Base-by-base conservation (phyloP, 164 flowering plant species). In the Nymphaea colorata region DNA sequence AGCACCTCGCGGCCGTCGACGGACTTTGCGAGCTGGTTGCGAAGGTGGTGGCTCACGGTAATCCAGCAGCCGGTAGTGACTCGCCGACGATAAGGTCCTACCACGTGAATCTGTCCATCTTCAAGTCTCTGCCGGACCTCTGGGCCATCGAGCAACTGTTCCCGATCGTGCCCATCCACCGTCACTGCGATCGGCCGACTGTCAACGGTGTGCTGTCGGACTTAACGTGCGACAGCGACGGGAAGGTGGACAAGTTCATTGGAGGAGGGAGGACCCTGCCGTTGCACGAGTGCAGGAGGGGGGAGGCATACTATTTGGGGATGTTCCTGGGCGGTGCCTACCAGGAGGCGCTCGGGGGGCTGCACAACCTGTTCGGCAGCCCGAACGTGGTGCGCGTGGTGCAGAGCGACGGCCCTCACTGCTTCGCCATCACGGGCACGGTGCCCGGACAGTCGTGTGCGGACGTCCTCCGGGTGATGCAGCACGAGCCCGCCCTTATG, bases 311-410 rank as follows among this genome's bases (percentile, higher is more conserved):
- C 75, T 92, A 83, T 70, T 59, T 91, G 85, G 99, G 99, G 66
- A 88, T 94, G 99, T 94, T 94, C 74, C 77, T 95, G 73, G 99
- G 99, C 65, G 99, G 99, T 77, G 99, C 99, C 74, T 95, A 95
- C 76, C 85, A 95, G 91, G 99, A 95, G 94, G 98, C 99, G 66
- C 90, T 95, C 41, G 99, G 99, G 4, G 98, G 99, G 5, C 61
- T 90, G 44, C 99, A 95, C 87, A 95, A 95, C 81, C 82, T 95
- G 70, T 92, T 95, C 65, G 97, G 99, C 5, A 96, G 96, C 17
- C 97, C 99, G 2, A 91, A 95, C 72, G 90, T 94, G 14, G 92
- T 90, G n/a, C 88, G 96, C 12, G 97, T 91, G 42, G 78, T 78
- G 43, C 96, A 88, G 76, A 84, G 89, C 70, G 93, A 94, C 43